Conservation (phyloP, 345 rosid species). For the Combretum micranthum region DNA sequence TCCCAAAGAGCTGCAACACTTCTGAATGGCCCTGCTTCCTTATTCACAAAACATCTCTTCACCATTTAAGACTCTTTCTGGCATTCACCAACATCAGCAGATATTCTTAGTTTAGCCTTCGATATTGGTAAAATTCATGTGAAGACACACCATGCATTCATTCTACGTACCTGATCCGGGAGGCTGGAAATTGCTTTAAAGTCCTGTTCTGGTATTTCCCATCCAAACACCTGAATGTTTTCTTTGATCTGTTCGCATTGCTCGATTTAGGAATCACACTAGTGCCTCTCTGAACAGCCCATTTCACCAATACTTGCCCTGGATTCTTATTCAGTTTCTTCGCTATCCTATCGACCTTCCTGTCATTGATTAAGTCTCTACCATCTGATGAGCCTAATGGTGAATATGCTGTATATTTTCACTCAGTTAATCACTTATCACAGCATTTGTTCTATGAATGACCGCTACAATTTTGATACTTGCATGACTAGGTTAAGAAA, state of each 20-base stretch:
- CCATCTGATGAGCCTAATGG: constrained; percentile 47
- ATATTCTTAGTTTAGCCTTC: background rate
- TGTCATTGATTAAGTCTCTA: constrained; percentile 41
- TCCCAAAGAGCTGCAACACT: constrained; percentile 57
- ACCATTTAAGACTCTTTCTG: constrained; percentile 46
- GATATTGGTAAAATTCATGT: background rate
- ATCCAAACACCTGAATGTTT: constrained; percentile 39
- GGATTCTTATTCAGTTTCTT: constrained; percentile 50
- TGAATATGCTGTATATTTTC: constrained; percentile 28
- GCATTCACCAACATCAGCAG: background rate
- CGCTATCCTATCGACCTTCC: constrained; percentile 30
- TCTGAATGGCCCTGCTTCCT: constrained; percentile 30
- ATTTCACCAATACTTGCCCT: constrained; percentile 40
- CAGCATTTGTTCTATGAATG: no score
- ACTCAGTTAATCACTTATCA: no score
- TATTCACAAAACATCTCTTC: constrained; percentile 38
- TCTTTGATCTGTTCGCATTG: constrained; percentile 42
- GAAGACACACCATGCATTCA: background rate
- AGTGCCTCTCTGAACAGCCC: constrained; percentile 54
- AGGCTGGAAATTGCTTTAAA: constrained; percentile 37
- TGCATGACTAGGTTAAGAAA: no score
- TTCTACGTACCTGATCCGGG: constrained; percentile 19
- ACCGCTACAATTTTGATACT: no score
- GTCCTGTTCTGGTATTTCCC: constrained; percentile 42
- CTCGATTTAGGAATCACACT: constrained; percentile 46